A percentile compares a stretch with the other conserved stretches of the same genome.
Conservation (phyloP, 2,329 filamentous ascomycete species). For the Macrophomina pseudophaseolina region DNA sequence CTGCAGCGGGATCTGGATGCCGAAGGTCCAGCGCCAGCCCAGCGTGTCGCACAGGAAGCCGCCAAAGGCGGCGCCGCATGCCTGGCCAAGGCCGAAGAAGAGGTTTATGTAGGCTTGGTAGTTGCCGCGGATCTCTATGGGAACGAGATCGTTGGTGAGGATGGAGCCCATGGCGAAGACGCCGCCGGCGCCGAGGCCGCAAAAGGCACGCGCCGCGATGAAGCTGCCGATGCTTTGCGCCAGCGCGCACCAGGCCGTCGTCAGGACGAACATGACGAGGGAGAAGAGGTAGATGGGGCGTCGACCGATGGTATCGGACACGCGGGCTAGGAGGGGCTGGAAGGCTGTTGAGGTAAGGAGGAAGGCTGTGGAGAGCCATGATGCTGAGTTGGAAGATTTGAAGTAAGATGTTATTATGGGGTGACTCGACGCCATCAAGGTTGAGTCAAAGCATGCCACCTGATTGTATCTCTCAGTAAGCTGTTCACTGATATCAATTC, state of each 20-base stretch:
- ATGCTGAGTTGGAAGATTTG: conserved; percentile 75
- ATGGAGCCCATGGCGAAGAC: conserved; percentile 72
- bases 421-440: conserved; percentile 81
- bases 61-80: conserved; percentile 69
- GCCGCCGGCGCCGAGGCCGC: conserved; percentile 75
- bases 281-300: conserved; percentile 69
- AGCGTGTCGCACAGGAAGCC: conserved; percentile 71
- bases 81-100: conserved; percentile 59
- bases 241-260: conserved; percentile 72
- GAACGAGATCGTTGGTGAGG: conserved; percentile 74
- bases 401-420: conserved; percentile 84
- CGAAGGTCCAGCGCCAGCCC: conserved; percentile 75
- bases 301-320: conserved; percentile 76
- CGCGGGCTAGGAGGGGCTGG: conserved; percentile 73
- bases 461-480: conserved; percentile 26
- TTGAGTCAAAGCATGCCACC: conserved; percentile 69
- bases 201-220: conserved; percentile 71
- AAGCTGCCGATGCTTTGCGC: conserved; percentile 72
- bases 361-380: conserved; percentile 82
- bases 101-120: conserved; percentile 76
- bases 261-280: conserved; percentile 66
- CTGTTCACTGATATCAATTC: not conserved
- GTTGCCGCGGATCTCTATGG: conserved; percentile 72
- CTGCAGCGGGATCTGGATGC: conserved; percentile 57
- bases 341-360: conserved; percentile 77